phyloP scores from a whole-genome alignment of 78 protist genomes.

The Guillardia theta region DNA sequence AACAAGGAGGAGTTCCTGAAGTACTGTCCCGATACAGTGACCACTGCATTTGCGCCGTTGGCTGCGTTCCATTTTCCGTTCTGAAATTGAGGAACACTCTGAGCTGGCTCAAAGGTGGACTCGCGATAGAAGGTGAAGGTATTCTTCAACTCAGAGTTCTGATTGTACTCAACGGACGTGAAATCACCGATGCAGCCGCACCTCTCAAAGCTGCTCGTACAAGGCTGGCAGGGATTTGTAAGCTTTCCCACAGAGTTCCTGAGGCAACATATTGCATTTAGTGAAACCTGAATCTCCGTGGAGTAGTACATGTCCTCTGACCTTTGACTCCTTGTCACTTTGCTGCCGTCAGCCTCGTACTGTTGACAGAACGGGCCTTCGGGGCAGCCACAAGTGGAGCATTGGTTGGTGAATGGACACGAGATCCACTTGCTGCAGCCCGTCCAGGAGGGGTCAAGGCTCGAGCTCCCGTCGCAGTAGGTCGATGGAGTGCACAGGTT shows the following conservation, averaged over 20 bases:
- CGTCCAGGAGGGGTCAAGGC: background rate
- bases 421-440: background rate
- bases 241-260: background rate
- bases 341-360: background rate
- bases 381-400: constrained; percentile 3
- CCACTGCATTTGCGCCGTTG: background rate
- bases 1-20: background rate
- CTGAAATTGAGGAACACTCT: too few species aligned
- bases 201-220: background rate
- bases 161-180: background rate
- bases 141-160: background rate
- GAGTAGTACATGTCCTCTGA: background rate
- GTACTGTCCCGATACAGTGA: background rate
- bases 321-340: background rate
- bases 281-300: background rate
- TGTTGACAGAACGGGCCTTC: background rate
- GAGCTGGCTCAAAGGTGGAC: background rate
- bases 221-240: background rate
- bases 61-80: background rate
- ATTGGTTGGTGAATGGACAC: background rate
- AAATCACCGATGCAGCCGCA: background rate
- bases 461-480: background rate
- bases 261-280: background rate
- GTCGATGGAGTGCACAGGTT: background rate
- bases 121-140: background rate